A percentile compares a stretch with the other conserved stretches of the same genome.
Evolutionary conservation across 768 basidiomycete species (phyloP).

Genomic region (Xerocomellus dryophilus): DNA sequence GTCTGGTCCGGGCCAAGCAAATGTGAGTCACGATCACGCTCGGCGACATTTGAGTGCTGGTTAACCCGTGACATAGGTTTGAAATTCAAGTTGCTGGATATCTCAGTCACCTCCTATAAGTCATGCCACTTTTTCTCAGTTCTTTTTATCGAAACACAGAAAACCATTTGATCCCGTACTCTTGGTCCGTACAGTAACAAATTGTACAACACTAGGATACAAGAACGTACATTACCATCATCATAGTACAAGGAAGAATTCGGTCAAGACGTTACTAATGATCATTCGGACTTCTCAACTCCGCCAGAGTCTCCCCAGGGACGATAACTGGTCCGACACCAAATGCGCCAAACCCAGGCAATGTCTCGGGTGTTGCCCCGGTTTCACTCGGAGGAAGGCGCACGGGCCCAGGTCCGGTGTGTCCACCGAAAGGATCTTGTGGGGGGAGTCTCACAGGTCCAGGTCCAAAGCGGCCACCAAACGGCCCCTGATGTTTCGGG

Average conservation of each 20-base stretch:
- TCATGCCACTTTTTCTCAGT: background rate
- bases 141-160: background rate
- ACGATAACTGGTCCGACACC: constrained; percentile 27
- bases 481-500: constrained; percentile 1
- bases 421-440: constrained; percentile 10
- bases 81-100: constrained; percentile 3
- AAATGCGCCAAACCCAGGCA: constrained; percentile 30
- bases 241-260: background rate
- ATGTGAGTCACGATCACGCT: constrained; percentile 11
- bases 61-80: constrained; percentile 1
- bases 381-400: constrained; percentile 20
- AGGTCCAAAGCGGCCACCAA: constrained; percentile 22
- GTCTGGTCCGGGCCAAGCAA: constrained; percentile 12
- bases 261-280: background rate
- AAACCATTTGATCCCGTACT: background rate
- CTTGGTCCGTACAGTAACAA: background rate
- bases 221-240: background rate
- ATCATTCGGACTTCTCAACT: constrained; percentile 2
- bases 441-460: constrained; percentile 20
- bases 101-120: background rate
- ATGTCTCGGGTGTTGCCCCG: constrained; percentile 18
- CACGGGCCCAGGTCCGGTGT: constrained; percentile 17
- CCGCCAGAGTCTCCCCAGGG: constrained; percentile 29
- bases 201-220: constrained; percentile 5
- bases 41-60: background rate